Evolutionary conservation across 192 early-diverging fungal genomes (phyloP).

Genomic region (Backusella morwellensis): DNA sequence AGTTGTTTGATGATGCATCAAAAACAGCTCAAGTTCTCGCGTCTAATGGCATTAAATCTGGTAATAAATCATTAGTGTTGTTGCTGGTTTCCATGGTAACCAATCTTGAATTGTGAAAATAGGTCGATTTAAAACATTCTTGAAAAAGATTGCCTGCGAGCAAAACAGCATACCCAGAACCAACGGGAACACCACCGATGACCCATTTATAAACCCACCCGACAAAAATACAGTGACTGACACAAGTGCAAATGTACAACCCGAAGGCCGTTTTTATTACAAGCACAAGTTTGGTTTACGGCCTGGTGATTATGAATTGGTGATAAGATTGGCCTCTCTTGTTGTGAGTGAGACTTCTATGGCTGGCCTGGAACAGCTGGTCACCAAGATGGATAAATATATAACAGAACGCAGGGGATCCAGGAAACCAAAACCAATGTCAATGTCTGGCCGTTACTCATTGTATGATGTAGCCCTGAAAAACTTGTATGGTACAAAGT

Average conservation of each 20-base stretch:
- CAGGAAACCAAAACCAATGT: not conserved
- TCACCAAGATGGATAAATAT: not conserved
- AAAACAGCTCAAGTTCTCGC: not conserved
- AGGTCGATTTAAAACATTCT: not conserved
- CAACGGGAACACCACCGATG: not conserved
- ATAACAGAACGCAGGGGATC: not conserved
- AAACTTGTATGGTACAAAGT: not conserved
- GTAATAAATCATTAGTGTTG: too few species aligned
- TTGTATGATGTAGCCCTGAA: not conserved
- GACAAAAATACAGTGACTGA: not conserved
- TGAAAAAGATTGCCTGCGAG: not conserved
- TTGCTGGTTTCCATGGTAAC: not conserved
- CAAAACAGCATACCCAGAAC: not conserved
- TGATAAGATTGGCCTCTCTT: not conserved
- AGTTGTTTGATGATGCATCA: not conserved
- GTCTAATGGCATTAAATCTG: too few species aligned
- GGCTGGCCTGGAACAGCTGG: not conserved
- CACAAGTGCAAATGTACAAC: not conserved
- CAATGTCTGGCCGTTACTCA: not conserved
- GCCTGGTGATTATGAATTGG: not conserved
- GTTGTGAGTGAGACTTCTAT: not conserved
- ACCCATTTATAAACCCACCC: not conserved
- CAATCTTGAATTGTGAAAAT: not conserved
- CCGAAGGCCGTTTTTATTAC: not conserved
- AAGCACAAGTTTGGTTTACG: not conserved